Percentiles rank a stretch among this genome's conserved stretches.
phyloP scores from a whole-genome alignment of 768 basidiomycete species.

The Coprinellus aureogranulatus region DNA sequence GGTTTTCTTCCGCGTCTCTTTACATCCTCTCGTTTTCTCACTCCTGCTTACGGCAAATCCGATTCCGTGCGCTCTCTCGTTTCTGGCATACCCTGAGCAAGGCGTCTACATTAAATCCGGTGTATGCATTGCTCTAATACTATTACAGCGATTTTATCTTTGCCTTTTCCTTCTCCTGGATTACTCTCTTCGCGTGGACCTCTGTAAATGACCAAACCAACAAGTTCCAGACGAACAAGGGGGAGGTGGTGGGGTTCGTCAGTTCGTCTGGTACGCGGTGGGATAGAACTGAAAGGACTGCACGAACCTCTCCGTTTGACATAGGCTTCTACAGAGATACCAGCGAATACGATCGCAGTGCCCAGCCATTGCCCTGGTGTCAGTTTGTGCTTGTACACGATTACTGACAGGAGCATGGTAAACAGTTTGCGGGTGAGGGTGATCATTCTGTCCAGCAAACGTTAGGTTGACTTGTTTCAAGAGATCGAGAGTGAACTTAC shows the following conservation, averaged over 20 bases:
- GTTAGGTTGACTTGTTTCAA: not conserved
- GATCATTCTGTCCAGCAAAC: constrained; percentile 60
- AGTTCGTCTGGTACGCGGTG: not conserved
- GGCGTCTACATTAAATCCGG: not conserved
- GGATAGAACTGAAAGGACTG: constrained; percentile 8
- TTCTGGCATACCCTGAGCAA: constrained; percentile 11
- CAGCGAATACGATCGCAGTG: constrained; percentile 90
- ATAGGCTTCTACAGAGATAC: constrained; percentile 90
- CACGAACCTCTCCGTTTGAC: constrained; percentile 80
- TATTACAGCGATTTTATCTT: constrained; percentile 73
- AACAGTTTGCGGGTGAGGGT: constrained; percentile 96
- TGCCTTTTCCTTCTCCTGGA: constrained; percentile 82
- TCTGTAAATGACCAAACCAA: no score
- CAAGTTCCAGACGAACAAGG: not conserved
- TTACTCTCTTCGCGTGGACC: constrained; percentile 74
- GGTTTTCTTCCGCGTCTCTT: no score
- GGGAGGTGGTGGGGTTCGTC: not conserved
- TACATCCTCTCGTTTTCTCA: no score
- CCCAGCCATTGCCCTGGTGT: constrained; percentile 89
- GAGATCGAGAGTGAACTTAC: constrained; percentile 36
- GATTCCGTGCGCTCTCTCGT: no score
- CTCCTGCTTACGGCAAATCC: no score
- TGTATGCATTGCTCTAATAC: constrained; percentile 18
- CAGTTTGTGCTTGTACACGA: constrained; percentile 86
- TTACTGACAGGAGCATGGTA: constrained; percentile 94